Evolutionary conservation across 1,139 yeast species (phyloP).

Genomic region (Pichia sp.): DNA sequence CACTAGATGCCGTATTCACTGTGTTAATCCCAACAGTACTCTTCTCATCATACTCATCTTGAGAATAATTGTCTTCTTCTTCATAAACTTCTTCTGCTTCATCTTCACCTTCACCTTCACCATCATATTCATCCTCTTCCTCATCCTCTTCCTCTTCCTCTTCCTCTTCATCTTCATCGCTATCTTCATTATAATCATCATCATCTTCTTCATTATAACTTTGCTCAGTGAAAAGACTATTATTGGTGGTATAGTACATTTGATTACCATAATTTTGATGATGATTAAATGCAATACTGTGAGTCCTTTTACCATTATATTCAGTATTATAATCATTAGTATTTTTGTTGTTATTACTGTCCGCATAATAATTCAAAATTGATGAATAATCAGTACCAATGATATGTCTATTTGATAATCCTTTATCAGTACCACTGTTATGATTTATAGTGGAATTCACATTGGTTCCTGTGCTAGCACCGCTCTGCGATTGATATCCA

Average conservation of each 20-base stretch:
- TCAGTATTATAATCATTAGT: not conserved
- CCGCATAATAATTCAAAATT: conserved; percentile 10
- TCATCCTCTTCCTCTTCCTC: conserved; percentile 13
- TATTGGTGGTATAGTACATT: not conserved
- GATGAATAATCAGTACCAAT: conserved; percentile 10
- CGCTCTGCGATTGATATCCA: not conserved
- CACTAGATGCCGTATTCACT: conserved; percentile 2
- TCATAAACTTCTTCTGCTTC: conserved; percentile 7
- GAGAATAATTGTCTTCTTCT: conserved; percentile 6
- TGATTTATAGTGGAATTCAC: not conserved
- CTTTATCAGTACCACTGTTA: not conserved
- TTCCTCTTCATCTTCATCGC: conserved; percentile 11
- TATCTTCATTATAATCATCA: conserved; percentile 10
- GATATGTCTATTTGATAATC: no score
- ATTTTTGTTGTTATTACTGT: not conserved
- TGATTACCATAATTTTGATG: not conserved
- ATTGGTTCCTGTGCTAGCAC: not conserved
- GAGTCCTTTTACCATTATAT: not conserved
- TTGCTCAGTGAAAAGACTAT: not conserved
- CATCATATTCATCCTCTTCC: conserved; percentile 11
- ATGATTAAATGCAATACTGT: not conserved
- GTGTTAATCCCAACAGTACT: not conserved
- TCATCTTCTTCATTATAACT: conserved; percentile 10
- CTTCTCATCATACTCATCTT: not conserved
- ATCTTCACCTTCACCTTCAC: conserved; percentile 8